Evolutionary conservation across 345 rosid genomes (phyloP).

Genomic region (Rhodamnia argentea): DNA sequence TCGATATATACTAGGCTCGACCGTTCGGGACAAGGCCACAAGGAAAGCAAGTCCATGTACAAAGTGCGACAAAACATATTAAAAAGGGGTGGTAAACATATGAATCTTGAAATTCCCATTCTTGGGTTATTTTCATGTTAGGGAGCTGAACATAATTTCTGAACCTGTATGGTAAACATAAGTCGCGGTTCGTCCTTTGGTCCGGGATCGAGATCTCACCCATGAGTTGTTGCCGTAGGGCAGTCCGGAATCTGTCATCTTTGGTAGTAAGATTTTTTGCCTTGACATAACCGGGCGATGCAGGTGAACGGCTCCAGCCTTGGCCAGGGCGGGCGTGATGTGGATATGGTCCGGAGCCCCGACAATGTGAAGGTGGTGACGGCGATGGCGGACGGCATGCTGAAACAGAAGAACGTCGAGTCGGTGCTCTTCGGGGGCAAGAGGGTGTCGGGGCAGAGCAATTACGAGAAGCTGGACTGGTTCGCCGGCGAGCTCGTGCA

Average conservation of each 20-base stretch:
- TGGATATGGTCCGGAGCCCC: constrained; percentile 61
- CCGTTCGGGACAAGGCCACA: too few relatives aligned
- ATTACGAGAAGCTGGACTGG: constrained; percentile 84
- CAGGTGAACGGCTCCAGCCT: constrained; percentile 76
- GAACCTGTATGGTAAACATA: not conserved
- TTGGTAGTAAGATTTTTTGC: too few relatives aligned
- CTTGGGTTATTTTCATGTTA: not conserved
- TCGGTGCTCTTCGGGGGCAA: constrained; percentile 91
- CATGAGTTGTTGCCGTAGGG: not conserved
- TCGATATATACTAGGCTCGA: too few relatives aligned
- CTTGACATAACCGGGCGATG: not conserved
- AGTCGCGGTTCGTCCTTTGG: not conserved
- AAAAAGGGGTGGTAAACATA: not conserved
- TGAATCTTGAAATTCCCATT: not conserved
- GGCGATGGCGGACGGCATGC: constrained; percentile 72
- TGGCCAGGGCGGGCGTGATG: constrained; percentile 48
- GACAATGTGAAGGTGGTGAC: constrained; percentile 58
- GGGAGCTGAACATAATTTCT: not conserved
- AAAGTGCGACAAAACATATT: too few relatives aligned
- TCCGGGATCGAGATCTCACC: not conserved
- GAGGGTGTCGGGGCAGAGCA: constrained; percentile 58
- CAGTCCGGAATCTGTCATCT: too few relatives aligned
- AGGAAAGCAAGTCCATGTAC: too few relatives aligned
- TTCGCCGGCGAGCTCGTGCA: constrained; percentile 78
- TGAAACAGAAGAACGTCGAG: constrained; percentile 93